These are phyloP conservation scores for Pleurotus eryngii DNA, from an alignment of 768 basidiomycete genomes.

Conservation along the genomic window DNA sequence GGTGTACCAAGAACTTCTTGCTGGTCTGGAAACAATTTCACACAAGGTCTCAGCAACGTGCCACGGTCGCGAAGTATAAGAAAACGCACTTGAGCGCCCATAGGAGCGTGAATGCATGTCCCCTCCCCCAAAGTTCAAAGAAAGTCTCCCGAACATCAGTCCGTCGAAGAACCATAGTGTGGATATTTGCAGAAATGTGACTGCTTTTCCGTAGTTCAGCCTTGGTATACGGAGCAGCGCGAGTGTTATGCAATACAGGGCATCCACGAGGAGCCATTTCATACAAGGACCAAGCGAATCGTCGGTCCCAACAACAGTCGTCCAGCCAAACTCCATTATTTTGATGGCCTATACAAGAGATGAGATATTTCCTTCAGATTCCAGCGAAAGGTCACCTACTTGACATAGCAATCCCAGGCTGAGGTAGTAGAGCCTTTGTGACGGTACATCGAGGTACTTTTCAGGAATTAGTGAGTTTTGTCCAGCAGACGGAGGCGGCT, in stretches of 20 bases:
- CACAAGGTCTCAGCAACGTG: neutral
- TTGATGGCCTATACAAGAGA: conserved; percentile 60
- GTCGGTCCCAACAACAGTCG: conserved; percentile 44
- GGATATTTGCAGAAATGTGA: conserved; percentile 60
- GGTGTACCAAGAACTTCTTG: conserved; percentile 39
- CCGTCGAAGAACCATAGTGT: conserved; percentile 64
- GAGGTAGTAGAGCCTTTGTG: conserved; percentile 76
- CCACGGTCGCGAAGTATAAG: neutral
- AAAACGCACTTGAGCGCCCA: conserved; percentile 28
- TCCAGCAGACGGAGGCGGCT: conserved; percentile 3
- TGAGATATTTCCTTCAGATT: neutral
- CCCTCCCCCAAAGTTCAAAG: conserved; percentile 40
- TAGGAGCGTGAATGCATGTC: conserved; percentile 13
- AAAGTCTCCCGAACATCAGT: conserved; percentile 69
- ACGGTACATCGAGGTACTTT: conserved; percentile 68
- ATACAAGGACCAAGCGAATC: conserved; percentile 37
- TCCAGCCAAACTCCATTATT: conserved; percentile 63
- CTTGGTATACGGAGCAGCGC: conserved; percentile 71
- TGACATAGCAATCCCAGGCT: conserved; percentile 76
- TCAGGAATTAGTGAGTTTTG: conserved; percentile 63
- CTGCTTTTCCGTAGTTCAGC: conserved; percentile 61
- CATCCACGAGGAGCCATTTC: conserved; percentile 76
- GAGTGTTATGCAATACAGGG: conserved; percentile 54
- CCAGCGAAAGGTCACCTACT: conserved; percentile 34
- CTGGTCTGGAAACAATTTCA: conserved; percentile 19